A percentile compares a stretch with the other conserved stretches of the same genome.
These are phyloP conservation scores for Leersia perrieri DNA, from an alignment of 176 grass and related monocot species.

Conservation along the genomic window DNA sequence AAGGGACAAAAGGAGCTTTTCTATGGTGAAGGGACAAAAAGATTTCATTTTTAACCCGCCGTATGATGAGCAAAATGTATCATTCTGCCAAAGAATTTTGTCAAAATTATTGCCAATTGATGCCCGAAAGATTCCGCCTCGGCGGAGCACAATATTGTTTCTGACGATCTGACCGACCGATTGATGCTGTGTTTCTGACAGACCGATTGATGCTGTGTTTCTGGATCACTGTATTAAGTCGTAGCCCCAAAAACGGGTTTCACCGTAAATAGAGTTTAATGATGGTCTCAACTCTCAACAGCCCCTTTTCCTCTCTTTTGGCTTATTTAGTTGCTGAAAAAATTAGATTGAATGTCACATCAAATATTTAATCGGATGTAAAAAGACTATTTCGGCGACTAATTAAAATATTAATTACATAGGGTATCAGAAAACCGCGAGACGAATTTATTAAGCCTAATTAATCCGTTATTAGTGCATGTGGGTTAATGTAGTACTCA, in stretches of 20 bases:
- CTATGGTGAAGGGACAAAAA: constrained; percentile 1
- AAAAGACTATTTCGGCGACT: too few relatives aligned
- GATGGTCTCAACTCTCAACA: too few relatives aligned
- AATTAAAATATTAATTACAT: too few relatives aligned
- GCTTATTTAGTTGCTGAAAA: too few relatives aligned
- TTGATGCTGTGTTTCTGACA: background rate
- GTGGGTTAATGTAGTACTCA: too few relatives aligned
- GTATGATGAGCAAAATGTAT: background rate
- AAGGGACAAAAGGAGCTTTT: background rate
- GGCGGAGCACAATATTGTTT: background rate
- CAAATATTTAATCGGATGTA: too few relatives aligned
- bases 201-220: background rate
- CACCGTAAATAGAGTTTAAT: background rate
- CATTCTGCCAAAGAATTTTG: background rate
- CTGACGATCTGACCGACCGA: background rate
- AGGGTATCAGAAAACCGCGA: too few relatives aligned
- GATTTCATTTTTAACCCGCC: background rate
- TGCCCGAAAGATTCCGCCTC: background rate
- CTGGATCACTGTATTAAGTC: background rate
- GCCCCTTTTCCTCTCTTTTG: too few relatives aligned
- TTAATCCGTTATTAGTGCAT: too few relatives aligned
- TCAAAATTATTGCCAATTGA: background rate
- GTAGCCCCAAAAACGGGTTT: background rate
- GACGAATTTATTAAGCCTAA: too few relatives aligned
- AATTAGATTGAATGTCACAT: too few relatives aligned